A percentile compares a stretch with the other conserved stretches of the same genome.
These are phyloP conservation scores for Plectosphaerella sp. DNA, from an alignment of 2,329 filamentous ascomycete species.

Conservation along the genomic window DNA sequence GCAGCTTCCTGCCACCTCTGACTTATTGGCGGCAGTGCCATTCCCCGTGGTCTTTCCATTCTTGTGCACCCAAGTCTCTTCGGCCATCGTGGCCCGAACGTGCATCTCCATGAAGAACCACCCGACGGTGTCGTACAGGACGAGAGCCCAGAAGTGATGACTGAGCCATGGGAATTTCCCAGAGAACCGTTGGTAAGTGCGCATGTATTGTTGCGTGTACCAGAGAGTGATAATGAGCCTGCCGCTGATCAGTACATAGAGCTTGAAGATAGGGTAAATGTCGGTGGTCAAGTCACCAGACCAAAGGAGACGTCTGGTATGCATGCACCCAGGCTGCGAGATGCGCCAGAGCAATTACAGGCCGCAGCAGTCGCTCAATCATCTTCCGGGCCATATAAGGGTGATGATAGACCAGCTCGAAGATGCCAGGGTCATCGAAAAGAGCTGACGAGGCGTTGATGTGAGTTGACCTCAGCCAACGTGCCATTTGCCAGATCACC, in stretches of 20 bases:
- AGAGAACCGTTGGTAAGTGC: conserved; percentile 3
- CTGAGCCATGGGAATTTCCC: conserved; percentile 4
- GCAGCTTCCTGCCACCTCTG: background rate
- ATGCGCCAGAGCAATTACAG: conserved; percentile 5
- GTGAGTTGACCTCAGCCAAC: conserved; percentile 17
- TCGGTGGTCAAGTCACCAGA: conserved; percentile 1
- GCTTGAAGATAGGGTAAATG: too few species aligned
- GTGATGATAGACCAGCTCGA: conserved; percentile 4
- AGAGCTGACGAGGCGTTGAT: conserved; percentile 2
- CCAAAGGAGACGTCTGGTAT: background rate
- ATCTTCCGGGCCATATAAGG: conserved; percentile 12
- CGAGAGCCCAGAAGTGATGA: conserved; percentile 5
- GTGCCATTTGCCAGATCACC: conserved; percentile 16
- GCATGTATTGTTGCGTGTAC: conserved; percentile 5
- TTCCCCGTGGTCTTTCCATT: background rate
- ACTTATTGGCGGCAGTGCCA: too few species aligned
- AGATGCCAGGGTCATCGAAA: conserved; percentile 4
- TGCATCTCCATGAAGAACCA: conserved; percentile 8
- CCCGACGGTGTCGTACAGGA: conserved; percentile 7
- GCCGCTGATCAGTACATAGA: background rate
- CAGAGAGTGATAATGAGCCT: conserved; percentile 5
- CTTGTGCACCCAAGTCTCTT: conserved; percentile 5
- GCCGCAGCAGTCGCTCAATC: conserved; percentile 8
- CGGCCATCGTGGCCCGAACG: conserved; percentile 6
- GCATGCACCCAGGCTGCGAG: conserved; percentile 3